phyloP scores from a whole-genome alignment of 345 rosid species.

The Populus deltoides region DNA sequence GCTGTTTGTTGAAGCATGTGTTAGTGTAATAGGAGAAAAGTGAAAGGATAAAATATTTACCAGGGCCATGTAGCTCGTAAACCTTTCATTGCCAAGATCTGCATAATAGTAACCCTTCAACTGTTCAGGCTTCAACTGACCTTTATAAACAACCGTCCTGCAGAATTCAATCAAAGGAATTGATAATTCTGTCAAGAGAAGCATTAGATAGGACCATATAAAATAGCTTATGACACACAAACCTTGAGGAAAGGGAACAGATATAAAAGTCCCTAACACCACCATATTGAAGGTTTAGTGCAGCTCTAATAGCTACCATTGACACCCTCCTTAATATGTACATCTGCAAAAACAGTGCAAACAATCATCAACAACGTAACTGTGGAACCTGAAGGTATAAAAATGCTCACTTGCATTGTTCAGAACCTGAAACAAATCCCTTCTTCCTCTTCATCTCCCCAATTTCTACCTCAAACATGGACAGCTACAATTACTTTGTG shows the following conservation, averaged over 20 bases:
- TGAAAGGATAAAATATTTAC: constrained; percentile 85
- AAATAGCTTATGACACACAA: not conserved
- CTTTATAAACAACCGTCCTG: constrained; percentile 96
- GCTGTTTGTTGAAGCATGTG: constrained; percentile 99
- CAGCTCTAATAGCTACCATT: constrained; percentile 95
- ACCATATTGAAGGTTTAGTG: constrained; percentile 86
- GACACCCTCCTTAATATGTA: constrained; percentile 87
- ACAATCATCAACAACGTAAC: not conserved
- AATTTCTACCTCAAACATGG: not conserved
- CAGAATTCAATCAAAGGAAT: constrained; percentile 3
- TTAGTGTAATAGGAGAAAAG: constrained; percentile 71
- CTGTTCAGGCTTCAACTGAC: constrained; percentile 93
- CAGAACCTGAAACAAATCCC: not conserved
- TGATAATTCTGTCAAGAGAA: not conserved
- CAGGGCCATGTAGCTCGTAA: constrained; percentile 99
- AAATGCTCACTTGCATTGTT: not conserved
- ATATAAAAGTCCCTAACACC: constrained; percentile 86
- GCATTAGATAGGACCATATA: not conserved
- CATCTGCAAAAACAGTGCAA: constrained; percentile 53
- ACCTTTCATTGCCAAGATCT: constrained; percentile 99
- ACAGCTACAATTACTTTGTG: not conserved
- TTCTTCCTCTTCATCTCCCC: not conserved
- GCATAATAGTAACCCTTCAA: constrained; percentile 82
- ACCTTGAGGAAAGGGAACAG: constrained; percentile 98
- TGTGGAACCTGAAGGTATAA: not conserved